These are phyloP conservation scores for Claviceps capensis DNA, from an alignment of 2,329 filamentous ascomycete genomes.

Conservation along the genomic window DNA sequence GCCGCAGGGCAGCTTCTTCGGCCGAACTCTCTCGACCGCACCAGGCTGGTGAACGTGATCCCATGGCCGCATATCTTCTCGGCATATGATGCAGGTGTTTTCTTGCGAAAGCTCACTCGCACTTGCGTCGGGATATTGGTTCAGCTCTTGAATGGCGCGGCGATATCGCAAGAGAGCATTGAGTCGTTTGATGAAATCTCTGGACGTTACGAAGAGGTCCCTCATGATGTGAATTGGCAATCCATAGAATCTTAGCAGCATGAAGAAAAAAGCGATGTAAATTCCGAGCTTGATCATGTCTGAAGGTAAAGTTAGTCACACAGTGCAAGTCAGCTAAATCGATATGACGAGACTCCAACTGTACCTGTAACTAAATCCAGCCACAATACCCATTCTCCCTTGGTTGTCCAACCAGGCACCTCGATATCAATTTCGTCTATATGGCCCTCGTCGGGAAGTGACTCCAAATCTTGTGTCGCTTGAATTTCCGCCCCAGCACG, in stretches of 20 bases:
- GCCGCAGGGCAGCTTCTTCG: slow-evolving; percentile 92
- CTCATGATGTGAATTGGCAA: slow-evolving; percentile 93
- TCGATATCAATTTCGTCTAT: slow-evolving; percentile 91
- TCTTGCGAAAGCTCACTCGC: slow-evolving; percentile 72
- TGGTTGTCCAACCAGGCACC: slow-evolving; percentile 90
- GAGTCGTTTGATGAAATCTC: slow-evolving; percentile 84
- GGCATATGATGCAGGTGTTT: slow-evolving; percentile 93
- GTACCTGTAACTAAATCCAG: slow-evolving; percentile 71
- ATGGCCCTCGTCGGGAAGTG: slow-evolving; percentile 54
- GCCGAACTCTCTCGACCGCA: slow-evolving; percentile 70
- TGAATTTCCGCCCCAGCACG: slow-evolving; percentile 38
- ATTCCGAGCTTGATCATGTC: slow-evolving; percentile 86
- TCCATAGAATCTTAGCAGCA: slow-evolving; percentile 87
- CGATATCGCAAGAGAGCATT: slow-evolving; percentile 79
- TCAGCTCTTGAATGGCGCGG: slow-evolving; percentile 88
- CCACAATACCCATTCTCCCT: slow-evolving; percentile 83
- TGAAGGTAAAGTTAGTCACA: slow-evolving; percentile 16
- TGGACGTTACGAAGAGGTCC: slow-evolving; percentile 85
- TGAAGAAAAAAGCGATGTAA: slow-evolving; percentile 84
- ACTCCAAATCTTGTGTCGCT: slow-evolving; percentile 39
- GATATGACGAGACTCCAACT: slow-evolving; percentile 13
- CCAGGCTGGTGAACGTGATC: slow-evolving; percentile 40
- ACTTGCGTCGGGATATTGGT: slow-evolving; percentile 82
- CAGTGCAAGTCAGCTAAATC: not conserved
- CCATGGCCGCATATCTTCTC: slow-evolving; percentile 90